Base-by-base conservation (phyloP, 352 stramenopile species). In the Globisporangium cederbergense region DNA sequence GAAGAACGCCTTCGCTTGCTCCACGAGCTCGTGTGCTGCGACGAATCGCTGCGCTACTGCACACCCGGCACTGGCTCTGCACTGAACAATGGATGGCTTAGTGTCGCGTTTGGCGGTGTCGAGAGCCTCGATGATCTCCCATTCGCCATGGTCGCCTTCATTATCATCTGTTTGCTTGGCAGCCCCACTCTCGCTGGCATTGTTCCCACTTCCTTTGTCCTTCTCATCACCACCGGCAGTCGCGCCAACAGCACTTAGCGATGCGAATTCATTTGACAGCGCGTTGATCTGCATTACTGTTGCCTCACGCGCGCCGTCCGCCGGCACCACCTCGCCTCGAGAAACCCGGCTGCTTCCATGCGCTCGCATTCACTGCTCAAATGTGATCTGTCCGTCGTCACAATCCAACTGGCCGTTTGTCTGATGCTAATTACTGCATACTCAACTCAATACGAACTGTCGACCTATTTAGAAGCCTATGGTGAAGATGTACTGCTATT, bases 11-110 rank as follows among this genome's bases (percentile, higher is more conserved):
- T 22, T 46, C 40, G 55, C 55, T 38, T 60, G 55, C 22, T 20
- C 40, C 13, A 51, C 55, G 36, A 60, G 55, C 25, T 60, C 55
- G 28, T 36, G 55, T 1, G 40, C 55, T 2, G 55, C 38, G 11
- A 61, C 55, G 28, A 42, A 43, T 4, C 55, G 55, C 22, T 61
- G 55, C 1, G 55, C 55, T 18, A 61, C 55, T 13, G 55, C 55
- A 22, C 22, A 32, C 3, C 55, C 55, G 7, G 38, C 55, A 14
- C 40, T 61, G 4, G 55, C 55, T 22, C 40, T 46, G 22, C 38
- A 25, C 13, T 61, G 55, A 4, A 42, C 43, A 10, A 11, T 30
- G 43, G 5, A 42, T 22, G 34, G 1, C 34, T 22, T 14, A 20
- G 28, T 25, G 18, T 58, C 52, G 16, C 18, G 10, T 16, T 54